These are phyloP conservation scores for Aquilaria yunnanensis DNA, from an alignment of 345 rosid species.

Conservation along the genomic window DNA sequence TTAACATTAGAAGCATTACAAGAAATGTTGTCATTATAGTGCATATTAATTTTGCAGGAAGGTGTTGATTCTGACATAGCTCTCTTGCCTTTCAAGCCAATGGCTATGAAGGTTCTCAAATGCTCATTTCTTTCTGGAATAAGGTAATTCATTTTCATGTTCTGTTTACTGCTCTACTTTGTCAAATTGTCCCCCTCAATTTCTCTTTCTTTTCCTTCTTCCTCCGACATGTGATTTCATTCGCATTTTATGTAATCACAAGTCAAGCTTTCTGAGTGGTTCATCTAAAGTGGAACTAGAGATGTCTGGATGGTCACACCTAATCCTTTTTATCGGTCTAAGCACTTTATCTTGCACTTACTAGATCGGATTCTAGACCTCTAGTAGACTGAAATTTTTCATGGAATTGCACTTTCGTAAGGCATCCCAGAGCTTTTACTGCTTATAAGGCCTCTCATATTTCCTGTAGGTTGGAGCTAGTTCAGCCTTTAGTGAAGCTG, in stretches of 20 bases:
- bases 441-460: background rate
- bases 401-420: background rate
- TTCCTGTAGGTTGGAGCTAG: constrained; percentile 39
- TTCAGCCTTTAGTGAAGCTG: constrained; percentile 37
- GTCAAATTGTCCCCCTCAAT: background rate
- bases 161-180: no score
- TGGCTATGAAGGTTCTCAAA: constrained; percentile 70
- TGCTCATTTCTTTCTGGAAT: constrained; percentile 83
- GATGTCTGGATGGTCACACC: background rate
- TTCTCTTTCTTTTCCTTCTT: background rate
- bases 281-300: constrained; percentile 1
- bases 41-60: constrained; percentile 41
- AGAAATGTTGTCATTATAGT: background rate
- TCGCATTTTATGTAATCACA: background rate
- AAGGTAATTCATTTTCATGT: constrained; percentile 28
- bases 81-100: constrained; percentile 69
- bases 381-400: no score
- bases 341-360: background rate
- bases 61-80: constrained; percentile 47
- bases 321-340: background rate
- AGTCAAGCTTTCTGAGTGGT: background rate
- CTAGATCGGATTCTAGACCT: background rate
- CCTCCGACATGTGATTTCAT: no score
- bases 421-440: background rate
- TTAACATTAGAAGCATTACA: background rate